Evolutionary conservation across 1,139 yeast genomes (phyloP), one percentile per base, ranked within the genome.

Genomic region (Sugiyamaella pinicola): DNA sequence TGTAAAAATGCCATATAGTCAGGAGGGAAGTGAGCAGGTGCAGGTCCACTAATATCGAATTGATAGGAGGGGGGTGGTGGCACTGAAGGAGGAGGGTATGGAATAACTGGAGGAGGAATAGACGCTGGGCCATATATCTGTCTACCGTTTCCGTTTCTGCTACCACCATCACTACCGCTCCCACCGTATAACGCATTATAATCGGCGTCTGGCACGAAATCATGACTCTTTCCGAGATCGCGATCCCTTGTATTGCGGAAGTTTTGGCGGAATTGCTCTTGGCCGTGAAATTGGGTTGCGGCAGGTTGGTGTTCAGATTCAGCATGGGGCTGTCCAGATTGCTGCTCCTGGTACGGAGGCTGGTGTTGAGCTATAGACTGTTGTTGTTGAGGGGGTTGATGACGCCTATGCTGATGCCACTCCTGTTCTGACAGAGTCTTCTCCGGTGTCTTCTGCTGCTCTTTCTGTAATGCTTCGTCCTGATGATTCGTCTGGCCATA

Each of bases 211-310:
- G n/a, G n/a, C n/a, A n/a, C n/a, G n/a, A n/a, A n/a, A n/a, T 45
- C 21, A 18, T 21, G n/a, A 29, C 18, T 33, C 12, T 4, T 9
- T 29, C 37, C 42, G n/a, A 24, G 21, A 15, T 31, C 33, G 6
- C 43, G 47, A 33, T 49, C 47, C 15, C 43, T 42, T 35, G 34
- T n/a, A 22, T 18, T 31, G 18, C 53, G 34, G 29, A 54, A 51
- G 38, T 46, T 53, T 18, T 39, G 43, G 12, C 56, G 49, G 13
- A 51, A 48, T 22, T 53, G 47, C 22, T 47, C 51, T 28, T 54
- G 56, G 38, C 55, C 55, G 37, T 41, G 56, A 19, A 54, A 54
- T 3, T 26, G 37, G n/a, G 39, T 19, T n/a, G 44, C 9, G 22
- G 9, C 28, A 3, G 37, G 38, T 9, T 31, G 24, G 13, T 28